These are phyloP conservation scores for Cadophora luteo-olivacea DNA, from an alignment of 2,329 filamentous ascomycete species.

Conservation along the genomic window DNA sequence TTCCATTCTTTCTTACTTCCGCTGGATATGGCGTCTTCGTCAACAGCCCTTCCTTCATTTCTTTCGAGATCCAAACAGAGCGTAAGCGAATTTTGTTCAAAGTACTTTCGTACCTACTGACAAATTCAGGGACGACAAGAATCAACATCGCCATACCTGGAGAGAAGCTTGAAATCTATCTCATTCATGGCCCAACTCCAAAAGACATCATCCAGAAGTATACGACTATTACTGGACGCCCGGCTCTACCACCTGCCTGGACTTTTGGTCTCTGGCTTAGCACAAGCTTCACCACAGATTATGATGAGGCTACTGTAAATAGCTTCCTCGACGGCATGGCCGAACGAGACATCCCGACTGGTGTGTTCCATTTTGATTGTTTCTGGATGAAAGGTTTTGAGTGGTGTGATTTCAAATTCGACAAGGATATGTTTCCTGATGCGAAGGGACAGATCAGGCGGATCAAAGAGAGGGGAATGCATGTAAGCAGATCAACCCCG, in stretches of 20 bases:
- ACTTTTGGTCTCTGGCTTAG: constrained; percentile 79
- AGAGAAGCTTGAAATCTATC: constrained; percentile 29
- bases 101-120: not conserved
- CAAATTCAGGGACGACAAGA: not conserved
- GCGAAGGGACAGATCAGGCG: constrained; percentile 8
- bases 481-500: not conserved
- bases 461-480: constrained; percentile 1
- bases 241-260: constrained; percentile 72
- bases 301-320: constrained; percentile 63
- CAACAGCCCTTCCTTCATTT: constrained; percentile 6
- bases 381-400: constrained; percentile 17
- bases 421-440: constrained; percentile 18
- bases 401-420: constrained; percentile 19
- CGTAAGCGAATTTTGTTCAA: not conserved
- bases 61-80: constrained; percentile 1
- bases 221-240: constrained; percentile 68
- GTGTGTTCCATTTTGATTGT: constrained; percentile 20
- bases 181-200: constrained; percentile 74
- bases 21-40: constrained; percentile 12
- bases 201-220: constrained; percentile 76
- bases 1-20: constrained; percentile 10
- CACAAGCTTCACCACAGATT: constrained; percentile 69
- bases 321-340: constrained; percentile 65
- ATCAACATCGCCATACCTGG: not conserved
- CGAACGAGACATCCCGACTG: constrained; percentile 11